Evolutionary conservation across 257 asterid genomes (phyloP).

Genomic region (Echium plantagineum): DNA sequence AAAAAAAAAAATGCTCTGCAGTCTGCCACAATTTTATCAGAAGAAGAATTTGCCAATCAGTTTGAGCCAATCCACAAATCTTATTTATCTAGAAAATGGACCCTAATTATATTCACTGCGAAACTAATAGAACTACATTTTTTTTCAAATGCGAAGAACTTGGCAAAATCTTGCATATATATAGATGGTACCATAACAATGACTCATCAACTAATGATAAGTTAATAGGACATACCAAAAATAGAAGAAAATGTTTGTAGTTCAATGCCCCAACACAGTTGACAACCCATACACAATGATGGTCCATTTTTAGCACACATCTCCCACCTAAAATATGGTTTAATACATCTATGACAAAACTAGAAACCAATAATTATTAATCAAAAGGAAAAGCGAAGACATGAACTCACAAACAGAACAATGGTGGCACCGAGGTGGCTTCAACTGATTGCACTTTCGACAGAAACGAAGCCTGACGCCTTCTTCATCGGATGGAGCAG

Average conservation of each 20-base stretch:
- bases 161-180: not conserved
- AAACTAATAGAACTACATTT: too few species aligned
- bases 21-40: not conserved
- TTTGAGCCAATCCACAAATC: not conserved
- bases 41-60: not conserved
- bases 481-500: conserved; percentile 31
- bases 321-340: conserved; percentile 63
- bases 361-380: conserved; percentile 4
- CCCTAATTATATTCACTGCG: too few species aligned
- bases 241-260: conserved; percentile 95
- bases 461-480: conserved; percentile 59
- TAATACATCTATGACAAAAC: conserved; percentile 9
- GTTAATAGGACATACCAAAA: conserved; percentile 50
- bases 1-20: too few species aligned
- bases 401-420: conserved; percentile 97
- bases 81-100: too few species aligned
- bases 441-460: conserved; percentile 89
- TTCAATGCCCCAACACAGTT: conserved; percentile 96
- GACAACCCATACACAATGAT: conserved; percentile 99
- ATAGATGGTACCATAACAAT: not conserved
- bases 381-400: conserved; percentile 7
- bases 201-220: not conserved
- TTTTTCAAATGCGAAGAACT: too few species aligned
- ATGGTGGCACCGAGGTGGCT: conserved; percentile 99
- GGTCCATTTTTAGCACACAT: conserved; percentile 96